A percentile compares a stretch with the other conserved stretches of the same genome.
Evolutionary conservation across 2,329 filamentous ascomycete species (phyloP).

Genomic region (Fusarium foetens): DNA sequence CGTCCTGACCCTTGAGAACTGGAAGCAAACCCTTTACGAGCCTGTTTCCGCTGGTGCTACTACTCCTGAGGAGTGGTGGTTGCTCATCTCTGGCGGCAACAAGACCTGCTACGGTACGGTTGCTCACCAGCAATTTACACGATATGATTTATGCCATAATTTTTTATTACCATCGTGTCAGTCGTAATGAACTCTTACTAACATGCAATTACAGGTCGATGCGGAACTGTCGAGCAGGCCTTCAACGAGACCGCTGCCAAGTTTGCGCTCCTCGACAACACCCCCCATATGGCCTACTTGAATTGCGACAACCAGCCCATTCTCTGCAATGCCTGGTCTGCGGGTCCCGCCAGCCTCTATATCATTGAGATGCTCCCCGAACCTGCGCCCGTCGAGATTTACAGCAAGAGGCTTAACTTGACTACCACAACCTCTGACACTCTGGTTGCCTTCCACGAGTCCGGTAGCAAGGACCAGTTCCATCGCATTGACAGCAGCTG

Average conservation of each 20-base stretch:
- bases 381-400: slow-evolving; percentile 71
- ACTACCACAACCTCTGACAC: slow-evolving; percentile 73
- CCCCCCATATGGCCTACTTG: slow-evolving; percentile 74
- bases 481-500: slow-evolving; percentile 58
- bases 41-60: slow-evolving; percentile 68
- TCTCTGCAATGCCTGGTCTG: slow-evolving; percentile 79
- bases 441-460: slow-evolving; percentile 67
- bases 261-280: slow-evolving; percentile 68
- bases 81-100: slow-evolving; percentile 79
- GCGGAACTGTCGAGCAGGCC: slow-evolving; percentile 70
- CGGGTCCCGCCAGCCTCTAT: slow-evolving; percentile 72
- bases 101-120: slow-evolving; percentile 76
- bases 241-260: slow-evolving; percentile 73
- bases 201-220: slow-evolving; percentile 63
- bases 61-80: slow-evolving; percentile 79
- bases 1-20: slow-evolving; percentile 72
- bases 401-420: slow-evolving; percentile 73
- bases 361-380: slow-evolving; percentile 74
- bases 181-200: slow-evolving; percentile 23
- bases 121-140: not conserved
- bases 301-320: slow-evolving; percentile 80
- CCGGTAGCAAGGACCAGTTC: slow-evolving; percentile 61
- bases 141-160: not conserved
- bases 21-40: slow-evolving; percentile 73
- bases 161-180: not conserved